phyloP scores from a whole-genome alignment of 768 basidiomycete genomes.

The Serendipita sp. region DNA sequence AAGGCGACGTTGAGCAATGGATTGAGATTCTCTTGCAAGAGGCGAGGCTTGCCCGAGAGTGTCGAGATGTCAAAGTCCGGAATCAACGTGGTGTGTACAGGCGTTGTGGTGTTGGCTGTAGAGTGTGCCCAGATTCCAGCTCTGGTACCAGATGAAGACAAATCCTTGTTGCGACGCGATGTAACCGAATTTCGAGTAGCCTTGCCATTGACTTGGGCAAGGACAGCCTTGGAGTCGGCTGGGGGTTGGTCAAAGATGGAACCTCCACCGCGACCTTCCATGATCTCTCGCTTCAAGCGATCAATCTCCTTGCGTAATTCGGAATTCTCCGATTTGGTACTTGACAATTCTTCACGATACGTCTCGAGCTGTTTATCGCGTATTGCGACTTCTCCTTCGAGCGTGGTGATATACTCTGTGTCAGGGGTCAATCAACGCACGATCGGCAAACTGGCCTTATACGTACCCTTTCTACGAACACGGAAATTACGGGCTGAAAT shows the following conservation, averaged over 20 bases:
- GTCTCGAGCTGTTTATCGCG: constrained; percentile 81
- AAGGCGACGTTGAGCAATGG: constrained; percentile 38
- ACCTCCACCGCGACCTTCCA: constrained; percentile 39
- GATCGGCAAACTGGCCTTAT: background rate
- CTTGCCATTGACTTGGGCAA: constrained; percentile 11
- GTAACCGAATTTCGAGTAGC: constrained; percentile 17
- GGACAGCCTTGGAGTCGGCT: background rate
- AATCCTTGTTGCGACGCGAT: constrained; percentile 57
- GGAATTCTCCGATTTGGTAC: constrained; percentile 61
- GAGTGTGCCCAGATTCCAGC: constrained; percentile 75
- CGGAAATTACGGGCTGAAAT: constrained; percentile 90
- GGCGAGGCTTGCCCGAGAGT: constrained; percentile 17
- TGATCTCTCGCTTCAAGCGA: constrained; percentile 54
- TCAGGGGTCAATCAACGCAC: background rate
- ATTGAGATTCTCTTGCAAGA: constrained; percentile 64
- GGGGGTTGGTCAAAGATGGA: background rate
- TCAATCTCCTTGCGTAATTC: constrained; percentile 67
- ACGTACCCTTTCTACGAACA: constrained; percentile 75
- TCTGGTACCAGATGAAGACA: constrained; percentile 36
- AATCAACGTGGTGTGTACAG: constrained; percentile 69
- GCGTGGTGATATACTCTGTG: constrained; percentile 81
- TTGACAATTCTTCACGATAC: constrained; percentile 69
- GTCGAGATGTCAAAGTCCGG: constrained; percentile 40
- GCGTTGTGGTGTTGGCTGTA: constrained; percentile 40
- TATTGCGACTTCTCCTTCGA: constrained; percentile 86